A percentile compares a stretch with the other conserved stretches of the same genome.
Evolutionary conservation across 73 alveolate genomes (phyloP).

Genomic region (Breviolum minutum): DNA sequence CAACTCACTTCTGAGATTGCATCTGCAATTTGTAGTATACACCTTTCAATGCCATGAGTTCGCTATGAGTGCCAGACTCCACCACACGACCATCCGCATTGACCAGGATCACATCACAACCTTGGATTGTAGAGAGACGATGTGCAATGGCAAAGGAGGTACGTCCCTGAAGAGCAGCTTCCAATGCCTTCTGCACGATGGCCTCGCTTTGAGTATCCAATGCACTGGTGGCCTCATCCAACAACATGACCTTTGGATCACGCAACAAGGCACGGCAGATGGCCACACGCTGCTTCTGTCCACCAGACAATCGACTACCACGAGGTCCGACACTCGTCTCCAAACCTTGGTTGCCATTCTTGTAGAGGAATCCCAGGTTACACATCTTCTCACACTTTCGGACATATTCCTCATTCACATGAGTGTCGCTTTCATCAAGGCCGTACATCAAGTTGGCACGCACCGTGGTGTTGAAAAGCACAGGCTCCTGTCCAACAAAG

Average conservation of each 20-base stretch:
- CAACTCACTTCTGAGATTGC: constrained; percentile 48
- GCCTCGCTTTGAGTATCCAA: constrained; percentile 95
- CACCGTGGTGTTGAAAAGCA: constrained; percentile 89
- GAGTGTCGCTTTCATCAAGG: constrained; percentile 50
- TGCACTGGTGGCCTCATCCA: constrained; percentile 94
- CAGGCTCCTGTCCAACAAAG: constrained; percentile 87
- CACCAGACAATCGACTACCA: constrained; percentile 66
- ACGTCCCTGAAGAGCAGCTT: constrained; percentile 86
- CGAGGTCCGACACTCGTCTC: constrained; percentile 91
- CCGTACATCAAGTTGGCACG: constrained; percentile 47
- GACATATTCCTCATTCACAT: constrained; percentile 50
- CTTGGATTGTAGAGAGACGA: constrained; percentile 87
- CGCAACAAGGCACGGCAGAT: constrained; percentile 94
- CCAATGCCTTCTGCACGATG: constrained; percentile 90
- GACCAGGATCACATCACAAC: constrained; percentile 88
- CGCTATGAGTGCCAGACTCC: constrained; percentile 57
- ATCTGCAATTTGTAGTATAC: constrained; percentile 55
- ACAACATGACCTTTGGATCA: constrained; percentile 69
- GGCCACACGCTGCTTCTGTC: constrained; percentile 96
- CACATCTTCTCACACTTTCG: constrained; percentile 72
- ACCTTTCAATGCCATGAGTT: constrained; percentile 46
- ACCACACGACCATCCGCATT: constrained; percentile 82
- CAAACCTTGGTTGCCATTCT: constrained; percentile 78
- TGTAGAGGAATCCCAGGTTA: constrained; percentile 88
- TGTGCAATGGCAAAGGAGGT: constrained; percentile 94